These are phyloP conservation scores for Terana coerulea DNA, from an alignment of 768 basidiomycete species.

Conservation along the genomic window DNA sequence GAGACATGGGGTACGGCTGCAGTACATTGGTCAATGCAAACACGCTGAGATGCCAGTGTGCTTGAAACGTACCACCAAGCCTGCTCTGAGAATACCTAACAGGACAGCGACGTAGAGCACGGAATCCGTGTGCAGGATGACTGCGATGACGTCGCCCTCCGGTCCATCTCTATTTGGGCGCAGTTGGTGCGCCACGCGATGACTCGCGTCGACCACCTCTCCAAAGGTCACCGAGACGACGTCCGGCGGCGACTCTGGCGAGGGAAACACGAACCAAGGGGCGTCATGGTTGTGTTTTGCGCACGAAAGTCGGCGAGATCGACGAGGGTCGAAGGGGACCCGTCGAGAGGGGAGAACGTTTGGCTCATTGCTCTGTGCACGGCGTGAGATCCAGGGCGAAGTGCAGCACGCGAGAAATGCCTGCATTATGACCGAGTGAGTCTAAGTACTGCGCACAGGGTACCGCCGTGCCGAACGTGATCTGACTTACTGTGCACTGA, in stretches of 20 bases:
- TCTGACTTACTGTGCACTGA: no score
- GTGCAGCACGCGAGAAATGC: no score
- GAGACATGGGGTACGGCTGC: constrained; percentile 34
- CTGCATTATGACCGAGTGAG: no score
- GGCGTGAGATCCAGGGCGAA: no score
- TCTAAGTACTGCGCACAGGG: no score
- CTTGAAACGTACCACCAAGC: constrained; percentile 11
- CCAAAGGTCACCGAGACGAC: neutral
- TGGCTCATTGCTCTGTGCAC: no score
- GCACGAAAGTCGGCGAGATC: constrained; percentile 7
- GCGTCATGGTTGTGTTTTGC: neutral
- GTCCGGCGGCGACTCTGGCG: neutral
- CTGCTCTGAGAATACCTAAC: constrained; percentile 7
- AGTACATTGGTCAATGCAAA: neutral
- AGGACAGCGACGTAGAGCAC: constrained; percentile 5
- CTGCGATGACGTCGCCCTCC: constrained; percentile 5
- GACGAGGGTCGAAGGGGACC: neutral
- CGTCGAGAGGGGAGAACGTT: constrained; percentile 10
- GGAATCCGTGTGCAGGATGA: constrained; percentile 7
- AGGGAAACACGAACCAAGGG: constrained; percentile 4
- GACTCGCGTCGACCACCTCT: constrained; percentile 5
- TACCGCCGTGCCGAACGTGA: no score
- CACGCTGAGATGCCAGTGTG: neutral
- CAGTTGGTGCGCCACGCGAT: constrained; percentile 6
- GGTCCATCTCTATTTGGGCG: constrained; percentile 3